Evolutionary conservation across 805 yeast genomes (phyloP).

Genomic region (Yamadazyma endophytica): DNA sequence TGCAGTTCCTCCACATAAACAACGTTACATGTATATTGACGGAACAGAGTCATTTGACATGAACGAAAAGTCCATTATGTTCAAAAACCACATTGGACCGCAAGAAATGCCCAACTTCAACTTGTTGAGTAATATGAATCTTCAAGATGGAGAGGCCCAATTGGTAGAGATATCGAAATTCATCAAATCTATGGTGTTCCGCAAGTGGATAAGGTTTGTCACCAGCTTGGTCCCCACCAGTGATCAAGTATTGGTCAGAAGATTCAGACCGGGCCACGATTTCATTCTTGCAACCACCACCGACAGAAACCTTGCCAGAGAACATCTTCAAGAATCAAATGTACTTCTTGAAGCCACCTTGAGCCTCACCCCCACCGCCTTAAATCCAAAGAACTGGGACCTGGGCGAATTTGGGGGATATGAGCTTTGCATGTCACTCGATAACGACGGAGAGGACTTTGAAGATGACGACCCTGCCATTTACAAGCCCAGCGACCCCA

Average conservation of each 20-base stretch:
- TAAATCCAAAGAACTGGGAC: constrained; percentile 67
- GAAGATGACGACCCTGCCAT: constrained; percentile 81
- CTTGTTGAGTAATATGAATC: constrained; percentile 13
- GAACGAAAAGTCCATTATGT: constrained; percentile 27
- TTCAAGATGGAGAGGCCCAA: constrained; percentile 26
- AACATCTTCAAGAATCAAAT: constrained; percentile 32
- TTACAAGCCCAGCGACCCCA: constrained; percentile 52
- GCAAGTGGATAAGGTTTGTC: constrained; percentile 61
- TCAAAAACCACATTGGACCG: constrained; percentile 31
- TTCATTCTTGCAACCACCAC: constrained; percentile 82
- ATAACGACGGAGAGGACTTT: constrained; percentile 39
- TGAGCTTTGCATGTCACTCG: constrained; percentile 78
- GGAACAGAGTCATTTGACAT: constrained; percentile 43
- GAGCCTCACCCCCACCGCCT: constrained; percentile 67
- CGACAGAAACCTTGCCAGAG: constrained; percentile 33
- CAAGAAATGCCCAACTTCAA: constrained; percentile 58
- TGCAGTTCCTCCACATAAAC: constrained; percentile 92
- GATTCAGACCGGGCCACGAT: constrained; percentile 94
- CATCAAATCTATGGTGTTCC: constrained; percentile 57
- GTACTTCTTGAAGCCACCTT: constrained; percentile 73
- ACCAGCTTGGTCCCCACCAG: constrained; percentile 61
- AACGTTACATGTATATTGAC: constrained; percentile 78
- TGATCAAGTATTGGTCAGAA: constrained; percentile 68
- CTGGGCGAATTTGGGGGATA: constrained; percentile 92
- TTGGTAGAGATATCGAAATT: constrained; percentile 55